Percentiles rank a stretch among this genome's conserved stretches.
These are phyloP conservation scores for Eimeria falciformis DNA, from an alignment of 169 alveolate species.

Conservation along the genomic window DNA sequence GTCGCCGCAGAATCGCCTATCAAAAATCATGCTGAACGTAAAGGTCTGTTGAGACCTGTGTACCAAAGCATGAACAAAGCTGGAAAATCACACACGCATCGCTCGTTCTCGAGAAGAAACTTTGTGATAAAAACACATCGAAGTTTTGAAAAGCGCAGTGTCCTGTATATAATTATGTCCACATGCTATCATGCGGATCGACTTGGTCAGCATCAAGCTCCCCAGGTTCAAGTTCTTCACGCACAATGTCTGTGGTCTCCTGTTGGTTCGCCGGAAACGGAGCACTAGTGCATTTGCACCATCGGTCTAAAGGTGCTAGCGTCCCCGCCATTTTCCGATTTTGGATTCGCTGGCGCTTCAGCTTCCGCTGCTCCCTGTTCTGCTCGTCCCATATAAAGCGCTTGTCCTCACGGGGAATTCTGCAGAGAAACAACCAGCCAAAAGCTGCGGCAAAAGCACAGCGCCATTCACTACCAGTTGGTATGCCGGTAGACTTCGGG, in stretches of 20 bases:
- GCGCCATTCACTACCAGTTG: too few relatives aligned
- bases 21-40: too few relatives aligned
- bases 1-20: too few relatives aligned
- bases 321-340: constrained; percentile 10
- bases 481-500: too few relatives aligned
- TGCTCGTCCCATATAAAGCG: constrained; percentile 81
- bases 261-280: not conserved
- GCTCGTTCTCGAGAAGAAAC: too few relatives aligned
- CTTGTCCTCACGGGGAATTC: constrained; percentile 78
- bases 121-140: too few relatives aligned
- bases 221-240: constrained; percentile 66
- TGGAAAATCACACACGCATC: too few relatives aligned
- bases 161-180: not conserved
- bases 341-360: constrained; percentile 68
- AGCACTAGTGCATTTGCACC: not conserved
- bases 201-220: constrained; percentile 38
- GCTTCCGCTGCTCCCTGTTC: constrained; percentile 72
- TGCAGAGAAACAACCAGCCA: constrained; percentile 17
- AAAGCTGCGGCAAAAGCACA: too few relatives aligned
- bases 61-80: too few relatives aligned
- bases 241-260: not conserved
- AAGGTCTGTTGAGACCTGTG: too few relatives aligned
- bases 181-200: not conserved
- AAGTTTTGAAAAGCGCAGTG: too few relatives aligned
- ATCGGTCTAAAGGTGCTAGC: not conserved